Evolutionary conservation across 257 asterid genomes (phyloP), one percentile per base, ranked within the genome.

Genomic region (Solanum lignicaule): DNA sequence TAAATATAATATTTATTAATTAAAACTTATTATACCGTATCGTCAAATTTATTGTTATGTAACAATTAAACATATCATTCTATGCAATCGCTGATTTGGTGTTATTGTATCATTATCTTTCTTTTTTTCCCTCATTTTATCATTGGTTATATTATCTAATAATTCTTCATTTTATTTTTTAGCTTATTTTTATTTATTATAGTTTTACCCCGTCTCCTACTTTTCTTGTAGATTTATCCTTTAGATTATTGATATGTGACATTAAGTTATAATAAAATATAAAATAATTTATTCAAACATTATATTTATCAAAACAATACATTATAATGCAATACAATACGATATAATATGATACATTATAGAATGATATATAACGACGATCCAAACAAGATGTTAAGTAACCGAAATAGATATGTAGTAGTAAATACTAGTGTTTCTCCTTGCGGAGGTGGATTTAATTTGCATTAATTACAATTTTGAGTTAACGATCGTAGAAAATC

Each of bases 21-120:
- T n/a, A 65, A n/a, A 65, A 10, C 0, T 10, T n/a, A 65, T n/a
- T n/a, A 2, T 11, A 65, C 3, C 1, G 1, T 65, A 65, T 11
- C 18, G 2, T 11, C 4, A n/a, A 5, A 66, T 66, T 29, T 32
- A 68, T 68, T 7, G 18, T 6, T 68, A 27, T 68, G 36, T 27
- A 14, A 68, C 4, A 18, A 3, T 27, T 27, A 68, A 68, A 5
- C 32, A 6, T 27, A 14, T 1, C 10, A 65, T 65, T 65, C 14
- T 65, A 65, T 65, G 72, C 6, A 25, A 25, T 1, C 1, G 3
- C 1, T 5, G 8, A 66, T 66, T 27, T 25, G 5, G 20, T 66
- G 32, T 66, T 13, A 2, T 27, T 0, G 8, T 48, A 15, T 48
- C 7, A 16, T 15, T 48, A 2, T 14, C 32, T 14, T n/a, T 68